Evolutionary conservation across 2,329 filamentous ascomycete species (phyloP), one percentile per base, ranked within the genome.

Genomic region (Cadophora sp.): DNA sequence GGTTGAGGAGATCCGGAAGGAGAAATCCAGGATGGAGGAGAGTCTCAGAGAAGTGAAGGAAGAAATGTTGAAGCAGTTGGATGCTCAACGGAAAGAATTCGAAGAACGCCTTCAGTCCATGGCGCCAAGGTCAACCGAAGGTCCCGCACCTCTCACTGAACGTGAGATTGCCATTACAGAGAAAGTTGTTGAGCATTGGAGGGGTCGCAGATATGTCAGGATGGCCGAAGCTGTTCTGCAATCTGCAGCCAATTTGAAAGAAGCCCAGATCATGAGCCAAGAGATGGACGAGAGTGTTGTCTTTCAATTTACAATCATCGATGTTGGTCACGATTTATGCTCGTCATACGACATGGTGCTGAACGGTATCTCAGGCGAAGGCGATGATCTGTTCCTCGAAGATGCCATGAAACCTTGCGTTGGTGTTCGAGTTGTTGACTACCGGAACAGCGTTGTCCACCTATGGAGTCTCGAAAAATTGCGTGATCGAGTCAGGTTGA

Each of bases 301-400:
- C 22, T 98, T 99, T 78, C 96, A 99, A 78, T 99, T 98, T 77
- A 91, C 93, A 14, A 89, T 97, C 65, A 89, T 98, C 39, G 95
- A 97, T 74, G 83, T 91, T 70, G 96, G 96, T 1, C 94, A 99
- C 75, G 89, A 89, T 24, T 86, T 96, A 72, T 94, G 91, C 73
- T 99, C 96, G 3, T 97, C 94, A 0, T 99, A 99, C 79, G 96
- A 99, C 78, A 91, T 99, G 80, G 94, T 98, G 3, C 84, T 99
- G 50, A 97, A 97, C 75, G 95, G 93, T 22, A 89, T 97, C 50
- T 91, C 91, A 0, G 89, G 90, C 11, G 95, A 98, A 78, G 93
- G 95, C 27, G 87, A 91, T 67, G 94, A 97, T 75, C 83, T 91
- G 39, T 89, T 91, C 20, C 85, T 99, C 7, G 93, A 97, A 67